phyloP scores from a whole-genome alignment of 2,329 filamentous ascomycete species.

The Capronia coronata region DNA sequence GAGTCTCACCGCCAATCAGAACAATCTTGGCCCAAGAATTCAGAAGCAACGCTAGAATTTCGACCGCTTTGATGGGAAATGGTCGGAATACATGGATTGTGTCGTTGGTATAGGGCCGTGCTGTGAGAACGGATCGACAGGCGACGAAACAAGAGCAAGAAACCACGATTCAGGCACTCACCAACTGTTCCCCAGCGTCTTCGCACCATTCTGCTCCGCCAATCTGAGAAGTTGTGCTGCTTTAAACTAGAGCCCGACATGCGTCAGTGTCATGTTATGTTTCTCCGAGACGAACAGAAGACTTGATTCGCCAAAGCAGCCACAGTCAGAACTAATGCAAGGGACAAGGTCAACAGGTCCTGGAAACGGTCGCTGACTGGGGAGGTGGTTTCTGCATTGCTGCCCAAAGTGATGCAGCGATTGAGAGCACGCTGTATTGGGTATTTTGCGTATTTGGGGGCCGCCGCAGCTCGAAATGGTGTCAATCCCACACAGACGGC shows the following conservation, averaged over 20 bases:
- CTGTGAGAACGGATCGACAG: background rate
- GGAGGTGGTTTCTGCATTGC: constrained; percentile 29
- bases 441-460: constrained; percentile 26
- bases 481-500: constrained; percentile 6
- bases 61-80: constrained; percentile 13
- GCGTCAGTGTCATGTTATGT: constrained; percentile 37
- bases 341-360: constrained; percentile 17
- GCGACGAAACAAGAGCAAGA: constrained; percentile 7
- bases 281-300: constrained; percentile 34
- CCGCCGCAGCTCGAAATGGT: constrained; percentile 8
- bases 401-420: constrained; percentile 34
- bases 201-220: constrained; percentile 81
- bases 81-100: constrained; percentile 2
- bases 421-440: constrained; percentile 19
- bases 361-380: constrained; percentile 16
- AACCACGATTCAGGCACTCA: constrained; percentile 47
- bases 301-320: constrained; percentile 23
- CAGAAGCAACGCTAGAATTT: constrained; percentile 16
- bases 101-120: background rate
- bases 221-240: constrained; percentile 87
- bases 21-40: constrained; percentile 17
- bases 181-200: constrained; percentile 91
- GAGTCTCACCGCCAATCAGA: constrained; percentile 22
- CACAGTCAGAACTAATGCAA: constrained; percentile 24
- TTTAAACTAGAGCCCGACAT: constrained; percentile 54